These are phyloP conservation scores for Pythium rhizo-oryzae DNA, from an alignment of 352 stramenopile genomes.

Conservation along the genomic window DNA sequence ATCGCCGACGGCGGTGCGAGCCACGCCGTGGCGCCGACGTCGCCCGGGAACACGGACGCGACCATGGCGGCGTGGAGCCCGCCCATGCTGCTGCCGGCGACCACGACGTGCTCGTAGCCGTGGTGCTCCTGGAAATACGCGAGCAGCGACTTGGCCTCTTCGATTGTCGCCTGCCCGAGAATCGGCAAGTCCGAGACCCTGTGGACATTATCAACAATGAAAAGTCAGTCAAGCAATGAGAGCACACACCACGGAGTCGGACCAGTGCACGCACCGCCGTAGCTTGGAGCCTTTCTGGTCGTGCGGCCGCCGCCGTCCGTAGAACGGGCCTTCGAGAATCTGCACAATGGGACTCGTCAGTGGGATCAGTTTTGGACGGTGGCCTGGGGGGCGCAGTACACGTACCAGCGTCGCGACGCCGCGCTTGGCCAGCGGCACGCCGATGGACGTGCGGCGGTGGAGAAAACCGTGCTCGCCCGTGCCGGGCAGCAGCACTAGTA, in stretches of 20 bases:
- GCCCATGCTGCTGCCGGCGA: slow-evolving; percentile 79
- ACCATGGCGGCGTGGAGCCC: slow-evolving; percentile 79
- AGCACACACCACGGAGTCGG: no score
- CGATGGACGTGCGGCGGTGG: slow-evolving; percentile 65
- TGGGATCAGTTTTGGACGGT: no score
- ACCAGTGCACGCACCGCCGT: slow-evolving; percentile 52
- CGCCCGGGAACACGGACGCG: slow-evolving; percentile 65
- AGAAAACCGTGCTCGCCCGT: slow-evolving; percentile 79
- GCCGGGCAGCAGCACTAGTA: slow-evolving; percentile 71
- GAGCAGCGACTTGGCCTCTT: slow-evolving; percentile 82
- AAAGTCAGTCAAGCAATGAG: no score
- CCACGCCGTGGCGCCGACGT: slow-evolving; percentile 71
- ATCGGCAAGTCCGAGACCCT: slow-evolving; percentile 60
- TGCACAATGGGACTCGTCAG: slow-evolving; percentile 13
- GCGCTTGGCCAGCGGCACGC: slow-evolving; percentile 60
- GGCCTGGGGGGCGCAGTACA: background rate
- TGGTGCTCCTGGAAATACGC: slow-evolving; percentile 54
- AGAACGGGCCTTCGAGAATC: slow-evolving; percentile 84
- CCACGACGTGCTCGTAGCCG: slow-evolving; percentile 60
- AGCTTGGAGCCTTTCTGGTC: slow-evolving; percentile 80
- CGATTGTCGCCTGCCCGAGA: slow-evolving; percentile 78
- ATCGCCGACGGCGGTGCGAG: slow-evolving; percentile 70
- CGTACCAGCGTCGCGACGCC: slow-evolving; percentile 66
- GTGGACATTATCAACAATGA: no score
- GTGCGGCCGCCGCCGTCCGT: slow-evolving; percentile 62